Evolutionary conservation across 371 early-diverging fungal genomes (phyloP), one percentile per base, ranked within the genome.

Genomic region (Saksenaea vasiformis): DNA sequence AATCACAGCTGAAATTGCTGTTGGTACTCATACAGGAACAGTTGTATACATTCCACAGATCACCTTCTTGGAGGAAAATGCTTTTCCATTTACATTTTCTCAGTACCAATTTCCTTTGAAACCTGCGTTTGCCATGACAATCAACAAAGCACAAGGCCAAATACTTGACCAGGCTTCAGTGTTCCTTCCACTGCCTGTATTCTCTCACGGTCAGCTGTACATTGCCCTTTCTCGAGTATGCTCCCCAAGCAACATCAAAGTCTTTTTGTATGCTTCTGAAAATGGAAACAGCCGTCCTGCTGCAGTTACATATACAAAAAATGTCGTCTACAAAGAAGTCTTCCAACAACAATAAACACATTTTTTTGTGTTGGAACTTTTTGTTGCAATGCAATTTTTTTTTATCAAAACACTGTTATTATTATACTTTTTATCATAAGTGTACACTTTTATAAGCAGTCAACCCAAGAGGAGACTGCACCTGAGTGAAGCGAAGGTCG

Each of bases 61-160:
- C n/a, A 39, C 31, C 31, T 7, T 31, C 31, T 31, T 31, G 31
- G 31, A 31, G 7, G 31, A 31, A 31, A 31, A 2, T 31, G 31
- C 31, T 31, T 31, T 31, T 31, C 31, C 31, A 31, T 31, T 31
- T 31, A 31, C 31, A 31, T 7, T 31, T 31, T 31, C 38, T 34
- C 56, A 62, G 1, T 51, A 26, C 2, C 74, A 74, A 41, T 72
- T 76, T 19, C 72, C 64, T 1, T 37, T 74, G 24, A 36, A 26
- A 7, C 66, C 66, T 22, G 53, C 58, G 3, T 74, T 61, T 58
- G 70, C 68, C 0, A 69, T 75, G 65, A 69, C 75, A 5, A 71
- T 75, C 36, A 71, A 64, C 35, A 73, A 73, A 24, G 17, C 61
- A 3, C 64, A 74, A 56, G 70, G 70, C 5, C 68, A 74, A 53